Conservation (phyloP, 768 basidiomycete genomes). For the Trametes elegans region DNA sequence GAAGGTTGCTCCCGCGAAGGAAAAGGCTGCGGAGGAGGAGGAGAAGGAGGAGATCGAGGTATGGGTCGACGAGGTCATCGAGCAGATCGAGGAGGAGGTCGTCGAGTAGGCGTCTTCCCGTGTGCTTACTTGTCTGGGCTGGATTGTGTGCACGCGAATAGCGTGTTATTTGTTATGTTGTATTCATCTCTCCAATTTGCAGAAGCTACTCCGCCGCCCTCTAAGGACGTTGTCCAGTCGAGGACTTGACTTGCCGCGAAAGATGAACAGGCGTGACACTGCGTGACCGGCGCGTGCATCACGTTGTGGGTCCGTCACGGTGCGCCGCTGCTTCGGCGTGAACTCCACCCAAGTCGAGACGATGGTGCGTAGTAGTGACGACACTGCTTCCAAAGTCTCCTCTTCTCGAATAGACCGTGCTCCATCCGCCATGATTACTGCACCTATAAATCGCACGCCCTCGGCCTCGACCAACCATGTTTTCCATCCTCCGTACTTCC, state of each 20-base stretch:
- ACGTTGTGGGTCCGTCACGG: constrained; percentile 4
- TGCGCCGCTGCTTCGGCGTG: background rate
- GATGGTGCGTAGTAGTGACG: constrained; percentile 1
- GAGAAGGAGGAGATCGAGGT: constrained; percentile 91
- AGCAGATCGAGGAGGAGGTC: constrained; percentile 84
- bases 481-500: constrained; percentile 6
- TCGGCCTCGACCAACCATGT: background rate
- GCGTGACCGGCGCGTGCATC: constrained; percentile 4
- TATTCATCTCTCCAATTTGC: constrained; percentile 8
- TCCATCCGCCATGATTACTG: background rate
- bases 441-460: background rate
- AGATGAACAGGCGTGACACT: background rate
- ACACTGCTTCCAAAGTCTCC: background rate
- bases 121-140: background rate
- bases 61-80: constrained; percentile 90
- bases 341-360: constrained; percentile 1
- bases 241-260: too few relatives aligned
- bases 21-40: constrained; percentile 42
- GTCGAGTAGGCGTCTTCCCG: constrained; percentile 39
- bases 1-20: constrained; percentile 32
- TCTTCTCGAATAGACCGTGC: background rate
- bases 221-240: background rate
- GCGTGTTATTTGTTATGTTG: constrained; percentile 13
- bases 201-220: background rate
- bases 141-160: constrained; percentile 9